These are phyloP conservation scores for Colletotrichum tropicicola DNA, from an alignment of 2,329 filamentous ascomycete species.

Conservation along the genomic window DNA sequence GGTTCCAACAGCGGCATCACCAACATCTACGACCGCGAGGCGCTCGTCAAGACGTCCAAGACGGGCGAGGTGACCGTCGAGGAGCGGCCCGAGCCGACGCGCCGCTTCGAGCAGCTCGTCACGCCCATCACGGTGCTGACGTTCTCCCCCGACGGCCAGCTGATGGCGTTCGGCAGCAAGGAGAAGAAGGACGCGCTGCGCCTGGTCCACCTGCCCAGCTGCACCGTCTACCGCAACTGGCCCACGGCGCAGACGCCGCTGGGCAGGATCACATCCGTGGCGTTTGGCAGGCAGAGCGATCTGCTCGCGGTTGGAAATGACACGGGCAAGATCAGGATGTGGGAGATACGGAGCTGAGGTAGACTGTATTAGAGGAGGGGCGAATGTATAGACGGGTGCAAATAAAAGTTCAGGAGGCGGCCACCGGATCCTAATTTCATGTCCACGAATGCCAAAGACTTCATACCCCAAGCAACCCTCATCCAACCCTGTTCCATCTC, in stretches of 20 bases:
- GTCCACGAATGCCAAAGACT: background rate
- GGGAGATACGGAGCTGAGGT: slow-evolving; percentile 80
- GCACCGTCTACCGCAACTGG: slow-evolving; percentile 97
- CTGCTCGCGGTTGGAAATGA: slow-evolving; percentile 90
- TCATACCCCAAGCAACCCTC: background rate
- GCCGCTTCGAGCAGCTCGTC: slow-evolving; percentile 84
- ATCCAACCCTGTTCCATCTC: too few relatives aligned
- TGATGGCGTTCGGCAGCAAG: slow-evolving; percentile 85
- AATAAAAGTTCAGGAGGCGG: background rate
- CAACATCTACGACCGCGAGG: slow-evolving; percentile 88
- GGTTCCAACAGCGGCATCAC: slow-evolving; percentile 89
- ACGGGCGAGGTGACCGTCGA: slow-evolving; percentile 62
- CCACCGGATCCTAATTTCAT: background rate
- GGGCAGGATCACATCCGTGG: slow-evolving; percentile 80
- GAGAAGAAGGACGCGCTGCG: slow-evolving; percentile 90
- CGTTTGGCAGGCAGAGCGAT: slow-evolving; percentile 72
- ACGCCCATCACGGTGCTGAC: slow-evolving; percentile 82
- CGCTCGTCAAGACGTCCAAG: slow-evolving; percentile 55
- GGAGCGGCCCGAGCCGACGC: slow-evolving; percentile 74
- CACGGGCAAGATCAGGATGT: slow-evolving; percentile 85
- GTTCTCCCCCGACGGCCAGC: slow-evolving; percentile 90
- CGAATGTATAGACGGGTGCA: background rate
- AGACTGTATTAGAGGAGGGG: background rate
- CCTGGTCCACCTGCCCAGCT: slow-evolving; percentile 88
- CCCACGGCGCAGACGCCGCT: slow-evolving; percentile 90